Conservation (phyloP, 106 monocot species). For the Dendrobium nobile region DNA sequence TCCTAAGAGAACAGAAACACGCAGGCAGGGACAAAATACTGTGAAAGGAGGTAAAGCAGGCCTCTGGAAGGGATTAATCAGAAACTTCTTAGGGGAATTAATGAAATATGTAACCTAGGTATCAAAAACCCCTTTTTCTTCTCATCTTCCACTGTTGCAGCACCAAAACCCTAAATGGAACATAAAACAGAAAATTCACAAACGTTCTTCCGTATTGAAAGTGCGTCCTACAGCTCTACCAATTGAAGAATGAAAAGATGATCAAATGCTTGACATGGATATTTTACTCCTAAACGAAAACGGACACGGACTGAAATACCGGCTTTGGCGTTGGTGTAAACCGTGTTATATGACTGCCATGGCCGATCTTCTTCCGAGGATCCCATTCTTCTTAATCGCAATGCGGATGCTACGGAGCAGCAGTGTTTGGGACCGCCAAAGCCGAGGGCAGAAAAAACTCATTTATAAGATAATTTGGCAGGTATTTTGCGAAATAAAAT, state of each 20-base stretch:
- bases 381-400: constrained; percentile 30
- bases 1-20: background rate
- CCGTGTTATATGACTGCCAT: constrained; percentile 91
- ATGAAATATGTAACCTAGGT: background rate
- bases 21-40: background rate
- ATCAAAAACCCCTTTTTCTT: background rate
- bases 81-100: background rate
- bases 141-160: background rate
- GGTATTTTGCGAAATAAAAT: too few species aligned
- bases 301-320: constrained; percentile 22
- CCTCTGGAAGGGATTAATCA: background rate
- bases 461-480: too few species aligned
- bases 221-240: background rate
- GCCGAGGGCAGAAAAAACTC: too few species aligned
- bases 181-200: background rate
- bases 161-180: constrained; percentile 3
- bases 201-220: background rate
- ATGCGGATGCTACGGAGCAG: background rate
- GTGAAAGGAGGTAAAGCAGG: background rate
- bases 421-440: background rate
- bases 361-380: constrained; percentile 67
- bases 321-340: constrained; percentile 92
- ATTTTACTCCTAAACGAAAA: background rate
- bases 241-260: background rate
- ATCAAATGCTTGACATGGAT: background rate